These are phyloP conservation scores for Plasmodium sp. DNA, from an alignment of 169 alveolate species.

Conservation along the genomic window DNA sequence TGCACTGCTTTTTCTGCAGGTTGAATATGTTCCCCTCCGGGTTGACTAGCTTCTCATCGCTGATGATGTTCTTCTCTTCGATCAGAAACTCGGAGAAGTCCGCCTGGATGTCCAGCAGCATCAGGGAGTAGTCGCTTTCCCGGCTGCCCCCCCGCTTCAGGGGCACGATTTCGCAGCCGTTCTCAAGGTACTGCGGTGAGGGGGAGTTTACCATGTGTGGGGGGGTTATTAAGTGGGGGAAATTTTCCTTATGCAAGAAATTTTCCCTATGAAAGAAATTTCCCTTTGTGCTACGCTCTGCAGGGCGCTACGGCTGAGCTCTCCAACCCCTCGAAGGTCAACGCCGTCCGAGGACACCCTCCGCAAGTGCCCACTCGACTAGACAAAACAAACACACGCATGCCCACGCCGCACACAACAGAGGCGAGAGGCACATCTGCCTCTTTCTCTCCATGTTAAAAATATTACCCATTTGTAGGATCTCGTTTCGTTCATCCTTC, in stretches of 20 bases:
- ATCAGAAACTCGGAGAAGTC: conserved; percentile 63
- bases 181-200: conserved; percentile 40
- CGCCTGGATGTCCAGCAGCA: conserved; percentile 61
- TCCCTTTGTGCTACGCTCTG: neutral
- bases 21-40: conserved; percentile 25
- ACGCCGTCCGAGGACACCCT: neutral
- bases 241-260: neutral
- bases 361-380: neutral
- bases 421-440: neutral
- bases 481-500: conserved; percentile 32
- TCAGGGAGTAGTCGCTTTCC: conserved; percentile 30
- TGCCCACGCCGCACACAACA: neutral
- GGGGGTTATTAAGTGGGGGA: neutral
- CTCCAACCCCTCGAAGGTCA: neutral
- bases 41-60: conserved; percentile 21
- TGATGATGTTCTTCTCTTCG: conserved; percentile 68
- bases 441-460: neutral
- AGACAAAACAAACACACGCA: neutral
- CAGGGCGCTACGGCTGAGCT: neutral
- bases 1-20: conserved; percentile 33
- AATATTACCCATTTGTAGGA: conserved; percentile 71
- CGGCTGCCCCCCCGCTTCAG: conserved; percentile 14
- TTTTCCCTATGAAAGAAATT: neutral
- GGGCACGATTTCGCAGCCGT: conserved; percentile 70
- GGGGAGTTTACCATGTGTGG: neutral